Evolutionary conservation across 2,329 filamentous ascomycete genomes (phyloP), one percentile per base, ranked within the genome.

Genomic region (Aspergillus uvarum): DNA sequence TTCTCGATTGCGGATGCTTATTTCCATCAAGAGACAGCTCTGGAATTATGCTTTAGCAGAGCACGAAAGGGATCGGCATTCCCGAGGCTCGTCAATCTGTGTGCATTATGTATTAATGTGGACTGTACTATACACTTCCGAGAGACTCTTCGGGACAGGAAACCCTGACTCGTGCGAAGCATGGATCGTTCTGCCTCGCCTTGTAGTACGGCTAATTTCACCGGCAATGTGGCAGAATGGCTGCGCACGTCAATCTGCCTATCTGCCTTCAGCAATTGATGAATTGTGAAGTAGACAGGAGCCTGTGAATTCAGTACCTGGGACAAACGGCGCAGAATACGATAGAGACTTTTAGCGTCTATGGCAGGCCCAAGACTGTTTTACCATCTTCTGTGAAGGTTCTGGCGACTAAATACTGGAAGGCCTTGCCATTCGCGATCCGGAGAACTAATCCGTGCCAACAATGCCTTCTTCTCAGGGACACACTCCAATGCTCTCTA

Each of bases 91-190:
- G 14, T 35, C 32, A 35, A 35, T 4, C 14, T 35, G 4, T 11
- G 32, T 24, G 47, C 29, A 6, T 26, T 19, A 10, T 47, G 35
- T n/a, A 22, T 32, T n/a, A 14, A 12, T 7, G 24, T 8, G 24
- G 5, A 29, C 24, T 55, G 42, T 22, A 29, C 38, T 31, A 29
- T 22, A 6, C 52, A 35, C 11, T 54, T n/a, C 52, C 52, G 24
- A 38, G 38, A 47, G 44, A 31, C 24, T 47, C 29, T 12, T 55
- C 42, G 44, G 53, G 7, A 16, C 32, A 55, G 26, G 53, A 38
- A 35, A 19, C 22, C 26, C 32, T 35, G 53, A 55, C 53, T 55
- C 53, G 53, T 55, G 53, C 53, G 26, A 55, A 42, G 53, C 53
- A 32, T 55, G 32, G 42, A 54, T 42, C 35, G 52, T 29, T 29